These are phyloP conservation scores for Cyberlindnera euphorbiae DNA, from an alignment of 805 yeast genomes.

Conservation along the genomic window DNA sequence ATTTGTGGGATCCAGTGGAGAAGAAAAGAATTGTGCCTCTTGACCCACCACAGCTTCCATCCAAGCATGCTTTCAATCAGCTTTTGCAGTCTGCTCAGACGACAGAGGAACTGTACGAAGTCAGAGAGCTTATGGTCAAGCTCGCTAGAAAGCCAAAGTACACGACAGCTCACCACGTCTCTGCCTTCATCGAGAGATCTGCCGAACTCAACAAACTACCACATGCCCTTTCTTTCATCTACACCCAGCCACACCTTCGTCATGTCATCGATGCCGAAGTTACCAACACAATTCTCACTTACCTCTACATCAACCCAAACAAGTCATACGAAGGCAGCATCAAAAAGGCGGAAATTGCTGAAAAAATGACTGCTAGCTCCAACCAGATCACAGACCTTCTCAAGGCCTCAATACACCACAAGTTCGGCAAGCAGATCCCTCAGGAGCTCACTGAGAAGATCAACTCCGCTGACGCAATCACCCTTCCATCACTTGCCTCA, in stretches of 20 bases:
- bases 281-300: constrained; percentile 20
- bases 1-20: constrained; percentile 33
- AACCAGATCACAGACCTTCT: constrained; percentile 16
- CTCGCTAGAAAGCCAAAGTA: constrained; percentile 21
- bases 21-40: constrained; percentile 31
- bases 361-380: constrained; percentile 5
- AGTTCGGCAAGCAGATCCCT: constrained; percentile 11
- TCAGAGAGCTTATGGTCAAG: constrained; percentile 13
- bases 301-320: constrained; percentile 20
- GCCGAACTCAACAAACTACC: constrained; percentile 20
- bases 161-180: constrained; percentile 18
- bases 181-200: constrained; percentile 18
- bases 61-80: constrained; percentile 23
- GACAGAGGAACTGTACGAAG: constrained; percentile 17
- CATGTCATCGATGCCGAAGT: constrained; percentile 11
- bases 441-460: constrained; percentile 8
- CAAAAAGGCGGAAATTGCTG: constrained; percentile 15
- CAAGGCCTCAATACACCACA: constrained; percentile 16
- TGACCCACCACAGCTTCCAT: constrained; percentile 28
- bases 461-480: constrained; percentile 3
- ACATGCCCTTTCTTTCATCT: constrained; percentile 21
- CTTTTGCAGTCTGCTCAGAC: constrained; percentile 22
- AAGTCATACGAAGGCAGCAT: constrained; percentile 13
- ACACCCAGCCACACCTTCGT: constrained; percentile 13
- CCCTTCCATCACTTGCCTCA: constrained; percentile 10